Evolutionary conservation across 352 stramenopile species (phyloP), one percentile per base, ranked within the genome.

Genomic region (Globisporangium barbulae): DNA sequence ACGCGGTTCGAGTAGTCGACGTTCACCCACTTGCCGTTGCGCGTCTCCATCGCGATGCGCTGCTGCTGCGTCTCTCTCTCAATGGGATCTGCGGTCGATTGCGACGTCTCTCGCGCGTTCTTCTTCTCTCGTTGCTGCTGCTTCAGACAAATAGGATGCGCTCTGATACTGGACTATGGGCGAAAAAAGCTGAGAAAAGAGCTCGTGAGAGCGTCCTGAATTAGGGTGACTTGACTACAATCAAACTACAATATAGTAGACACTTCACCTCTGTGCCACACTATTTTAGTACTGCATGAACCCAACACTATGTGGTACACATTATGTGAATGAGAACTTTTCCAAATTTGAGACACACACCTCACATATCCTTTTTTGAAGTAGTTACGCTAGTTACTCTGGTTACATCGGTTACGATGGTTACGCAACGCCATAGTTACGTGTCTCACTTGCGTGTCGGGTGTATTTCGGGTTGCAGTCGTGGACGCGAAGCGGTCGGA

Each of bases 1-100:
- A 83, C 76, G 57, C 73, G 81, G 63, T 83, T 88, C 67, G 81
- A 84, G 70, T 93, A 93, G 79, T 94, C 85, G 50, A 94, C 85
- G 65, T 94, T 93, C 70, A 94, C 85, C 85, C 85, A 94, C 75
- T 94, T 94, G 70, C 79, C 78, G 63, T 90, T 91, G 59, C 77
- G 81, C 30, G 65, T 68, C 53, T 89, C 80, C 76, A 86, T 85
- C 12, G 39, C 33, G 13, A n/a, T 3, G 47, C 33, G 13, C 12
- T 13, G 9, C 21, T 53, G 42, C 42, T 12, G 19, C 45, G 10
- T 53, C 21, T 33, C 21, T 52, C 21, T 53, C 45, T 53, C 47
- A 10, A 19, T n/a, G 7, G 25, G 3, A 5, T 47, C 41, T 12
- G 47, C 12, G 21, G 22, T n/a, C 8, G 6, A 53, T 49, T n/a